Evolutionary conservation across 1,284 basidiomycete species (phyloP), one percentile per base, ranked within the genome.

Genomic region (Cryptococcus floricola): DNA sequence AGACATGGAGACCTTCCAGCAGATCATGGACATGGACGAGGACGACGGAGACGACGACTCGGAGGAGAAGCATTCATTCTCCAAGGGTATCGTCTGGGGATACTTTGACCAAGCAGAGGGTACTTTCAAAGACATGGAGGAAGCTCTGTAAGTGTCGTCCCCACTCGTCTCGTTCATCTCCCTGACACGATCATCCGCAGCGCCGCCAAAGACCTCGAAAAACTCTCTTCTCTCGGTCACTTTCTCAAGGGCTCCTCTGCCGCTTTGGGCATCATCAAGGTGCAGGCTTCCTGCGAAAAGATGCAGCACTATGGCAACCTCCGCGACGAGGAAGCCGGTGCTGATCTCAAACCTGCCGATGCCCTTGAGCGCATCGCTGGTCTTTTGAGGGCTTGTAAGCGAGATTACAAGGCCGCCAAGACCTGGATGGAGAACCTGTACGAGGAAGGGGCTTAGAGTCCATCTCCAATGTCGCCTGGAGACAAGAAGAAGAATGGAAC

Each of bases 231-330:
- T 16, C 81, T 90, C 12, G 93, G 92, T 0, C 93, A 97, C 76
- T 97, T 91, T 76, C 84, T 97, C 71, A 97, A 96, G 76, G 93
- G 92, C 49, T 94, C 91, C 2, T 93, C 90, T 34, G 92, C 92
- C 14, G 90, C 93, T 1, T 82, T 96, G 44, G 92, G 92, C 39
- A 84, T 93, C 42, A 80, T 81, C 62, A 85, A 84, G 66, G 91
- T 97, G 54, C 86, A 91, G 71, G 81, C 80, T 28, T 85, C 86
- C 46, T 95, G 92, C 78, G 91, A 91, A 76, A 83, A 84, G 76
- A 93, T 95, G 73, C 92, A 95, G 76, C 85, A 93, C 76, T 87
- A 88, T 69, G 91, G 91, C 50, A 82, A 79, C 56, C 60, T 66
- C 43, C 73, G 78, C 19, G 79, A 80, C 57, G 79, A 78, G 59